Conservation (phyloP, 192 early-diverging fungal genomes). For the Coemansia sp. region DNA sequence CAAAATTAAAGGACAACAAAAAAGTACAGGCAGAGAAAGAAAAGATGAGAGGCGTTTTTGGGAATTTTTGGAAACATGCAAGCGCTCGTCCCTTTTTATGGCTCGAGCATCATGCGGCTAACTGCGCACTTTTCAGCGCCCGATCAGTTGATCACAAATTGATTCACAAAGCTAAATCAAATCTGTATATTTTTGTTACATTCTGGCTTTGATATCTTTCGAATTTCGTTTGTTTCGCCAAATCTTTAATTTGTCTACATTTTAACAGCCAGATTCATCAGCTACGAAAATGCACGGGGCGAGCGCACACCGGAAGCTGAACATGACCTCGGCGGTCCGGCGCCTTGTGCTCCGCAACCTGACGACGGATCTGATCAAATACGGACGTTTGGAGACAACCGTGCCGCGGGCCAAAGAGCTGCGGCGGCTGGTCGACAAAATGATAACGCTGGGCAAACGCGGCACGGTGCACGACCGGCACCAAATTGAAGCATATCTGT, state of each 20-base stretch:
- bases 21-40: neutral
- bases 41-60: neutral
- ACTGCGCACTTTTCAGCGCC: neutral
- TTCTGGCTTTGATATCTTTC: neutral
- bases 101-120: neutral
- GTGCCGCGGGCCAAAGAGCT: slow-evolving; percentile 88
- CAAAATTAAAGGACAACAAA: neutral
- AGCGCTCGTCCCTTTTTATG: neutral
- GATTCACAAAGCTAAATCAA: neutral
- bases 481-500: slow-evolving; percentile 59
- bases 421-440: slow-evolving; percentile 82
- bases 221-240: neutral
- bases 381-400: slow-evolving; percentile 92
- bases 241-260: neutral
- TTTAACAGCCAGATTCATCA: neutral
- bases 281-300: slow-evolving; percentile 36
- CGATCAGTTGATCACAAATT: neutral
- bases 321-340: slow-evolving; percentile 60
- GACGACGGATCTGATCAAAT: slow-evolving; percentile 76
- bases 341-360: slow-evolving; percentile 80
- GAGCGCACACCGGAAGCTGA: slow-evolving; percentile 45
- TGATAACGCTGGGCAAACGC: slow-evolving; percentile 83
- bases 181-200: neutral
- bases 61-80: neutral
- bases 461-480: slow-evolving; percentile 61